A percentile compares a stretch with the other conserved stretches of the same genome.
phyloP scores from a whole-genome alignment of 208 protist species.

The Trichomonas gallinae region DNA sequence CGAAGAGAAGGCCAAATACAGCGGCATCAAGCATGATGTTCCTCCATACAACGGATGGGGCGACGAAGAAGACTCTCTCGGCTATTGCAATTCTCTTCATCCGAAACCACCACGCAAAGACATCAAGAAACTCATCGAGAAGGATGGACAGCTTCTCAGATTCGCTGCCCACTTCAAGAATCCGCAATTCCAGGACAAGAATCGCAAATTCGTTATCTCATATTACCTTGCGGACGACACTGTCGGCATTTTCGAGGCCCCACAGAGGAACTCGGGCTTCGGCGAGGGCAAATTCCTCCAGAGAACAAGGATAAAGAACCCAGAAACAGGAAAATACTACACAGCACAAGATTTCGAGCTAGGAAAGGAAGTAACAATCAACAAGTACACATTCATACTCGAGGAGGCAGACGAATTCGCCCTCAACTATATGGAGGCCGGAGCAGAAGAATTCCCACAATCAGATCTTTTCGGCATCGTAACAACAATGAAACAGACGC shows the following conservation, averaged over 20 bases:
- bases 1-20: neutral
- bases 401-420: neutral
- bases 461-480: neutral
- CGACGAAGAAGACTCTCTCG: neutral
- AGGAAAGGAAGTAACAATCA: neutral
- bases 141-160: constrained; percentile 19
- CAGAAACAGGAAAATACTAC: neutral
- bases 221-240: constrained; percentile 30
- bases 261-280: constrained; percentile 36
- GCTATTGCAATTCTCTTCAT: neutral
- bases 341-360: constrained; percentile 18
- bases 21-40: neutral
- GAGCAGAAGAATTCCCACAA: neutral
- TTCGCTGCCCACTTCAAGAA: constrained; percentile 31
- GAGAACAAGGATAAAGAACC: constrained; percentile 21
- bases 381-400: neutral
- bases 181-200: constrained; percentile 17
- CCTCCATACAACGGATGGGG: constrained; percentile 17
- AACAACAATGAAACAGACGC: neutral
- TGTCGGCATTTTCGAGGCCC: constrained; percentile 27
- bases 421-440: neutral
- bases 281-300: constrained; percentile 36
- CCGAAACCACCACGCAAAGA: neutral
- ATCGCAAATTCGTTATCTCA: constrained; percentile 29
- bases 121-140: neutral